Conservation (phyloP, 345 rosid species). For the Heritiera fomes region DNA sequence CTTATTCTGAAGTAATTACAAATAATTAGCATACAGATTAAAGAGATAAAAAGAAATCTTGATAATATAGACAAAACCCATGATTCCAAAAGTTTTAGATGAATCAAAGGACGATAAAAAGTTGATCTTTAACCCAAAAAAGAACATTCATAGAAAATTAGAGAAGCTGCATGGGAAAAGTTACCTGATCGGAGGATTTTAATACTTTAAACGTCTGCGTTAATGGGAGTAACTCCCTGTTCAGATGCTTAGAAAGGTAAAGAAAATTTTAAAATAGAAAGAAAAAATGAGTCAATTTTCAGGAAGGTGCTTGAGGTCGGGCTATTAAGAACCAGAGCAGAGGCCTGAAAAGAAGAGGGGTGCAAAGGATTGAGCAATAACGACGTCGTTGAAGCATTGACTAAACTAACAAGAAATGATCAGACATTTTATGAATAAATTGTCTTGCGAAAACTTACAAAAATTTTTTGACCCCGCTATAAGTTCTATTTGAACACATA, state of each 20-base stretch:
- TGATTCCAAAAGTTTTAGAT: neutral
- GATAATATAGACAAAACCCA: neutral
- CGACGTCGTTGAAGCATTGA: neutral
- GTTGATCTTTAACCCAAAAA: neutral
- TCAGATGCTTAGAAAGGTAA: neutral
- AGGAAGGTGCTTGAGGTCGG: neutral
- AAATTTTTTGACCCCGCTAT: no score
- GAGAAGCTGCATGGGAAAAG: neutral
- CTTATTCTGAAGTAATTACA: neutral
- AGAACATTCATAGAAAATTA: neutral
- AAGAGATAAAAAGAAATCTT: neutral
- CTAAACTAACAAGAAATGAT: no score
- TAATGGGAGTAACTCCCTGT: neutral
- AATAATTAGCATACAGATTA: neutral
- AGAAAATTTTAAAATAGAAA: neutral
- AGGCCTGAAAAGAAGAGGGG: neutral
- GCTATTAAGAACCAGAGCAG: neutral
- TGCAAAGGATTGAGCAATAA: neutral
- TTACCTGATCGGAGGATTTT: slow-evolving; percentile 16
- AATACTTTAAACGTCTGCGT: neutral
- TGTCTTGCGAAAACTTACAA: no score
- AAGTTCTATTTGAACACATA: no score
- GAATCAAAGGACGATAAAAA: neutral
- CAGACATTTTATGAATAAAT: no score
- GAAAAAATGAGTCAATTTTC: neutral